phyloP scores from a whole-genome alignment of 176 grass and related monocot genomes.

The Olyra latifolia region DNA sequence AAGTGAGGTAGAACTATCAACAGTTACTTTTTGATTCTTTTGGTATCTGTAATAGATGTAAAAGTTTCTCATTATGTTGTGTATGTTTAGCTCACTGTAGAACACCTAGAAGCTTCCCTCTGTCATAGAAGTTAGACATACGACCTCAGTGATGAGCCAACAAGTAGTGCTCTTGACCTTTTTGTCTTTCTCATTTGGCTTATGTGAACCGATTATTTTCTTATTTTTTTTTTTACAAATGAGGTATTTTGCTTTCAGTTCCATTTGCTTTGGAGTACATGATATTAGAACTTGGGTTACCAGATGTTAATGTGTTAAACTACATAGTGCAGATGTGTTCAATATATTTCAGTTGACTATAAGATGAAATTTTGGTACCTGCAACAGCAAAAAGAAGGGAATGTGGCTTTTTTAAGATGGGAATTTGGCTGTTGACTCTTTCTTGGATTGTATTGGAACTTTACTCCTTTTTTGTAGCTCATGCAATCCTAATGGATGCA shows the following conservation, averaged over 20 bases:
- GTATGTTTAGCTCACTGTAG: conserved; percentile 24
- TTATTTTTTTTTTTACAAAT: background rate
- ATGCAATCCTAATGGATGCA: background rate
- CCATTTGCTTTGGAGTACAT: conserved; percentile 1
- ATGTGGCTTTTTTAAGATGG: background rate
- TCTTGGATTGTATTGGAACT: conserved; percentile 21
- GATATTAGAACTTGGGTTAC: background rate
- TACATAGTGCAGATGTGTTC: background rate
- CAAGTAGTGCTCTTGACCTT: background rate
- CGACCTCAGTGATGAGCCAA: background rate
- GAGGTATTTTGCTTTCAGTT: conserved; percentile 7
- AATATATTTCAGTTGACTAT: conserved; percentile 4
- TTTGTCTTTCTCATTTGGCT: conserved; percentile 11
- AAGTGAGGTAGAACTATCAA: conserved; percentile 70
- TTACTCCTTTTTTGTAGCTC: conserved; percentile 1
- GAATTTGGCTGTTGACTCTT: background rate
- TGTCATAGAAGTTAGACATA: conserved; percentile 26
- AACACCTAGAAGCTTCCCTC: conserved; percentile 3
- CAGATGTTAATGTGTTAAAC: conserved; percentile 28
- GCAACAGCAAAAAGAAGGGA: background rate
- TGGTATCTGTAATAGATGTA: conserved; percentile 3
- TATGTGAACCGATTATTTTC: conserved; percentile 2
- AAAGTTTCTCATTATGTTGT: conserved; percentile 9
- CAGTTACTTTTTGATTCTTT: conserved; percentile 24
- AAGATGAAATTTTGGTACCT: background rate